Evolutionary conservation across 2,329 filamentous ascomycete genomes (phyloP), one percentile per base, ranked within the genome.

Genomic region (Penicillium sp.): DNA sequence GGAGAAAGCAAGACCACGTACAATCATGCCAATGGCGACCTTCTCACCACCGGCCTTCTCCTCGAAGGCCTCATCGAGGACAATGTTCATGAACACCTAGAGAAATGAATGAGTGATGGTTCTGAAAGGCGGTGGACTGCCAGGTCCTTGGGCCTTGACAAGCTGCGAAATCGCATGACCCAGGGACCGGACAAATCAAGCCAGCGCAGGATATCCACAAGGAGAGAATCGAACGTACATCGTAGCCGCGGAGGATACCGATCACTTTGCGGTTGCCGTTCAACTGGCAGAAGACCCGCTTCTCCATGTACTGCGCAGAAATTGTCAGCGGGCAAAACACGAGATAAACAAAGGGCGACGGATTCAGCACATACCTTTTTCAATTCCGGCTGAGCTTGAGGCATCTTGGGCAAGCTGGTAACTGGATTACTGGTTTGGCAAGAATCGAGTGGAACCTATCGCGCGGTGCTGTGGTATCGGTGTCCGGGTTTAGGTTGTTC

Each of bases 201-300:
- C 14, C 7, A 7, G 24, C 4, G 3, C 14, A 5, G 24, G 8
- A 1, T 5, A 2, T 19, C 19, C 24, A 4, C 6, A 22, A 13
- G 3, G 10, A 35, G 48, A 3, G 24, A 16, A 27, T 53, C 22
- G 11, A 29, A 73, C 89, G 64, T 80, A 97, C 95, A 86, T 99
- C 95, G 77, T 98, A 99, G 58, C 95, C 95, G 64, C 95, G 88
- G 57, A 99, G 84, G 51, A 96, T 85, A 55, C 96, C 95, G 75
- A 96, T 91, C 61, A 99, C 93, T 79, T 96, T 98, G 75, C 95
- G 90, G 77, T 93, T 96, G 72, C 95, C 95, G 78, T 99, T 99
- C 53, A 99, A 82, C 78, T 99, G 93, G 66, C 98, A 92, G 77
- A 97, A 96, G 73, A 99, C 86, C 79, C 93, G 86, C 86, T 99